These are phyloP conservation scores for Solanum medicagineum DNA, from an alignment of 257 asterid species.

Conservation along the genomic window DNA sequence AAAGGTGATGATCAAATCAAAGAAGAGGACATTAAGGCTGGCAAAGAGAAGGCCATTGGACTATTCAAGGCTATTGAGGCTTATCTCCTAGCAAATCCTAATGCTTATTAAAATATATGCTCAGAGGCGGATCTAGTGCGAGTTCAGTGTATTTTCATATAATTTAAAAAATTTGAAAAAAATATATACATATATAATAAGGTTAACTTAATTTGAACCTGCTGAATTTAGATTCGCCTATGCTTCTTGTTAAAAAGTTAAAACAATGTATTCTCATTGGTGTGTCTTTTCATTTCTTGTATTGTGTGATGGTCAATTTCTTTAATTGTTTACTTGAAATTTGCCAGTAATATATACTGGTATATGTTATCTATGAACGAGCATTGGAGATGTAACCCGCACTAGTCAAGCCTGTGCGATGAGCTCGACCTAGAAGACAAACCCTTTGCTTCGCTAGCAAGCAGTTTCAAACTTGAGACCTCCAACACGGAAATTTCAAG, in stretches of 20 bases:
- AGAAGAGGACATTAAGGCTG: slow-evolving; percentile 18
- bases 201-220: background rate
- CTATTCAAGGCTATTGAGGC: slow-evolving; percentile 19
- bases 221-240: fast-evolving
- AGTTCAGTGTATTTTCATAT: background rate
- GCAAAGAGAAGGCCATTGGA: slow-evolving; percentile 6
- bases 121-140: background rate
- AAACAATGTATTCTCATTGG: background rate
- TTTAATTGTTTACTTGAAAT: background rate
- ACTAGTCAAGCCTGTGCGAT: too few relatives aligned
- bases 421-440: too few relatives aligned
- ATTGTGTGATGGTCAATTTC: background rate
- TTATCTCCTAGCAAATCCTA: slow-evolving; percentile 15
- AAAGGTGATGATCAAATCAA: slow-evolving; percentile 23
- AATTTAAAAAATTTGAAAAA: too few relatives aligned
- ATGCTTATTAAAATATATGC: background rate
- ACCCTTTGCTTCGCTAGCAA: too few relatives aligned
- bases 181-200: background rate
- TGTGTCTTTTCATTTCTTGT: background rate
- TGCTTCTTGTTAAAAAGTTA: background rate
- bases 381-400: background rate
- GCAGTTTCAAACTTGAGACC: too few relatives aligned
- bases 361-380: background rate
- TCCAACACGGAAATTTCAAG: too few relatives aligned
- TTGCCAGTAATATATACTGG: background rate